phyloP scores from a whole-genome alignment of 2,329 filamentous ascomycete species.

The Ascochyta viciae-villosae region DNA sequence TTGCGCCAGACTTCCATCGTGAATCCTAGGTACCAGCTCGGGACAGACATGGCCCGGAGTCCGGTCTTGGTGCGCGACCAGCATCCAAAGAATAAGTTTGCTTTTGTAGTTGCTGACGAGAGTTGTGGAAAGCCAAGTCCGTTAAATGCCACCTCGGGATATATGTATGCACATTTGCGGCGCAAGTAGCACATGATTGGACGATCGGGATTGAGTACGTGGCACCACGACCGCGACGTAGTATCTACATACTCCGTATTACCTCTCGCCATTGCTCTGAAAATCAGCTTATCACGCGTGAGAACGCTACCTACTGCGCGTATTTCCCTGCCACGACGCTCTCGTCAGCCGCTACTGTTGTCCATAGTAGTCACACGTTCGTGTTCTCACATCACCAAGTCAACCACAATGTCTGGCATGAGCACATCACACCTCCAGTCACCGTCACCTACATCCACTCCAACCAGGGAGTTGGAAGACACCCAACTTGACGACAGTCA shows the following conservation, averaged over 20 bases:
- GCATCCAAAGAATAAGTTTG: neutral
- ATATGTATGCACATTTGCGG: slow-evolving; percentile 1
- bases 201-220: slow-evolving; percentile 5
- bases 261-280: slow-evolving; percentile 9
- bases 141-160: slow-evolving; percentile 3
- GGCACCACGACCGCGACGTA: slow-evolving; percentile 3
- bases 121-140: slow-evolving; percentile 5
- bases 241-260: slow-evolving; percentile 6
- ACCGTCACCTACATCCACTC: neutral
- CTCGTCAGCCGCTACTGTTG: neutral
- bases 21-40: too few species aligned
- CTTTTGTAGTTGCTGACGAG: slow-evolving; percentile 3
- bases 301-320: slow-evolving; percentile 3
- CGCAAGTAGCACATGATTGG: slow-evolving; percentile 3
- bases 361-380: slow-evolving; percentile 3
- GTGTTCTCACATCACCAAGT: slow-evolving; percentile 10
- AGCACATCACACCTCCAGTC: slow-evolving; percentile 2
- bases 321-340: neutral
- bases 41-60: neutral
- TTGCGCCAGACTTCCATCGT: too few species aligned
- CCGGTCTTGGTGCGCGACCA: slow-evolving; percentile 3
- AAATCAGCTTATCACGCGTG: slow-evolving; percentile 6
- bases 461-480: neutral
- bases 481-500: slow-evolving; percentile 3
- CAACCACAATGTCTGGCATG: slow-evolving; percentile 7